Evolutionary conservation across 495 filamentous ascomycete genomes (phyloP).

Genomic region (Cercophora sp.): DNA sequence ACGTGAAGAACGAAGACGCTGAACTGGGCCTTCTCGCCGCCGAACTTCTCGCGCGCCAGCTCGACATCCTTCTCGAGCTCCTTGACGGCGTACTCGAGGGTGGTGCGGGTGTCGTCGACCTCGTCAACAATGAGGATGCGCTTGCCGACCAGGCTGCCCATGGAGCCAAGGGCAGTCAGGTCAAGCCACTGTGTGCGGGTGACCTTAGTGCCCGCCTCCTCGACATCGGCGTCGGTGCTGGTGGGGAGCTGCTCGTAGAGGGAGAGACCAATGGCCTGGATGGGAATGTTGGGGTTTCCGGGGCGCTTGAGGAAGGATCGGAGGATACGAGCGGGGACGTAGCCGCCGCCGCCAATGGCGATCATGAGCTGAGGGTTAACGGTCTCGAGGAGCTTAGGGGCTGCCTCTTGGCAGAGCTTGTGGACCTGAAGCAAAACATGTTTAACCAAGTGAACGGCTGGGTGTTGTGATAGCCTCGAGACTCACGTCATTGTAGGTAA

Average conservation of each 20-base stretch:
- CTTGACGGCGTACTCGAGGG: constrained; percentile 91
- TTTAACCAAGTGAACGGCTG: no score
- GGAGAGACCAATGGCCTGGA: constrained; percentile 97
- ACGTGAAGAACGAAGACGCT: constrained; percentile 94
- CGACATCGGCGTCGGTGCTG: constrained; percentile 51
- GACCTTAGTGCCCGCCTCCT: constrained; percentile 84
- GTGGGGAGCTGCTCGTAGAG: constrained; percentile 81
- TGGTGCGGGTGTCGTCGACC: constrained; percentile 97
- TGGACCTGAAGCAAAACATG: constrained; percentile 86
- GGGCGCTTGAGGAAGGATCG: constrained; percentile 94
- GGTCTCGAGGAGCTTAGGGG: constrained; percentile 71
- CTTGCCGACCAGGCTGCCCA: constrained; percentile 91
- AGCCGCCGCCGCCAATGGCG: constrained; percentile 96
- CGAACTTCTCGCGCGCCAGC: constrained; percentile 66
- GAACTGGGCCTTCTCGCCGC: constrained; percentile 75
- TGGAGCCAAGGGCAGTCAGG: constrained; percentile 75
- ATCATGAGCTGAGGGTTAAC: constrained; percentile 96
- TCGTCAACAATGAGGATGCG: constrained; percentile 98
- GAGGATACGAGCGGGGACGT: constrained; percentile 94
- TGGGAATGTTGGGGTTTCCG: constrained; percentile 90
- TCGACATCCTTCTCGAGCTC: constrained; percentile 98
- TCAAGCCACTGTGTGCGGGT: constrained; percentile 98
- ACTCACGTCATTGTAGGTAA: constrained; percentile 90
- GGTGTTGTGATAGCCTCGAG: no score
- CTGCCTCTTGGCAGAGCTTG: constrained; percentile 87